Evolutionary conservation across 768 basidiomycete species (phyloP), one percentile per base, ranked within the genome.

Genomic region (Macrocybe gigantea): DNA sequence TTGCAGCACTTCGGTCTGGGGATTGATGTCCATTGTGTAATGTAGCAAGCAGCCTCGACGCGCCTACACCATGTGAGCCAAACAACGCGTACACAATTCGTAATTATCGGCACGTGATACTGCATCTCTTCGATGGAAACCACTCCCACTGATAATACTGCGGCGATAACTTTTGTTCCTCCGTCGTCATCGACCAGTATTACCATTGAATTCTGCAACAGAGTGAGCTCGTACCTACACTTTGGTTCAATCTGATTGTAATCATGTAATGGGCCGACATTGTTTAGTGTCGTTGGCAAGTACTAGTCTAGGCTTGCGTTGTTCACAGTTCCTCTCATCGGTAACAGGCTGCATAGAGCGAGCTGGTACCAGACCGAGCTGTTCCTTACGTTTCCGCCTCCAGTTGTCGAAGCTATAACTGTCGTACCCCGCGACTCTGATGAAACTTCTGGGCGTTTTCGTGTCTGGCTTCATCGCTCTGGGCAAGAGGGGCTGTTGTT

Each of bases 361-460:
- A 83, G 81, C 8, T 97, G 94, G 94, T 77, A 84, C n/a, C 87
- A 90, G 52, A 96, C 93, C 0, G 94, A 96, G 56, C 74, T 97
- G 11, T 78, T 93, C 56, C 66, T 95, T 33, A 96, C 94, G 1
- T 97, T 97, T 64, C 87, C 92, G 8, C 80, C 89, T 29, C 92
- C 92, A 0, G 60, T 68, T 1, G 66, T 96, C 47, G 73, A 71
- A 40, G 73, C 75, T 39, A 80, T 94, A 46, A 77, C 82, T 8
- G 68, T 95, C 39, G 63, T 88, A 13, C 93, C 94, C 13, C 71
- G 83, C 45, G 88, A 82, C 57, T 61, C 79, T 13, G 85, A 88
- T 12, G 93, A 94, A 49, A 88, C 93, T 11, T 85, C 83, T 15
- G 94, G 94, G 37, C 75, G 93, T 38, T 97, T 97, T 65, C 80